Evolutionary conservation across 306 rosid genomes (phyloP).

Genomic region (Cicer judaicum): DNA sequence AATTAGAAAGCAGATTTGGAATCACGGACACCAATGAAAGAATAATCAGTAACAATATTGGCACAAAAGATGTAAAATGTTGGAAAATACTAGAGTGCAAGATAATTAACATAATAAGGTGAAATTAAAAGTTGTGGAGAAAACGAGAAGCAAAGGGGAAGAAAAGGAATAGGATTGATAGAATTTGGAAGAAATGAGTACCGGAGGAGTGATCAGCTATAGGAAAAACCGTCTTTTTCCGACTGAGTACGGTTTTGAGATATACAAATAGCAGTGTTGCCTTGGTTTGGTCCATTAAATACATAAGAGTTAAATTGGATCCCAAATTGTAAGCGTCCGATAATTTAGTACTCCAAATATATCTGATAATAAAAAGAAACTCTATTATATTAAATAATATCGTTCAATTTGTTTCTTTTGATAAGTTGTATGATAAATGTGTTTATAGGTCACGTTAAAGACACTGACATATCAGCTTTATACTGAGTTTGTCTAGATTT

Average conservation of each 20-base stretch:
- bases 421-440: too few relatives aligned
- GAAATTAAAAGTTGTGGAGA: neutral
- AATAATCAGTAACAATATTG: neutral
- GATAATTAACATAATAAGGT: neutral
- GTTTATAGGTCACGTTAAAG: too few relatives aligned
- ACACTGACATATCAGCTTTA: too few relatives aligned
- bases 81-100: neutral
- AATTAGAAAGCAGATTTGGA: neutral
- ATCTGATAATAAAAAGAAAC: too few relatives aligned
- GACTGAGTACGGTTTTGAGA: neutral
- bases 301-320: too few relatives aligned
- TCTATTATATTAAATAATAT: too few relatives aligned
- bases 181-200: neutral
- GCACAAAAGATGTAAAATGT: neutral
- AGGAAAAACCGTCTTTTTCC: slow-evolving; percentile 22
- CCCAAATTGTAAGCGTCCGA: too few relatives aligned
- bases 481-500: too few relatives aligned
- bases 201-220: neutral
- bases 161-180: neutral
- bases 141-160: neutral
- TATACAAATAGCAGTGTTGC: neutral
- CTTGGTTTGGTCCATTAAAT: neutral
- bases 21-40: neutral
- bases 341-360: too few relatives aligned
- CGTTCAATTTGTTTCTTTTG: too few relatives aligned